Evolutionary conservation across 352 stramenopile genomes (phyloP), one percentile per base, ranked within the genome.

Genomic region (Stephanocyclus meneghinianus): DNA sequence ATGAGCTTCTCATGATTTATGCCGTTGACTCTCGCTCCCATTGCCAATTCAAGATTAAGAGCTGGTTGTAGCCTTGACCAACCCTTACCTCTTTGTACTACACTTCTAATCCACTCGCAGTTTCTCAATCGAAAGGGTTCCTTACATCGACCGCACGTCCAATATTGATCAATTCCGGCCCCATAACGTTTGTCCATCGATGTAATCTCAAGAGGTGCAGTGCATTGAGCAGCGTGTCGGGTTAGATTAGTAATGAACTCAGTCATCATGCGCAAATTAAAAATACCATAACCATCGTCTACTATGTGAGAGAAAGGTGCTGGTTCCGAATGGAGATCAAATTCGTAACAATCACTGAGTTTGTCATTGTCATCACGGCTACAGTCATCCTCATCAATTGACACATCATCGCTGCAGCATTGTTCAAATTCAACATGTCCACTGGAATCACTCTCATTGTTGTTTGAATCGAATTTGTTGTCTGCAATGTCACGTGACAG

Each of bases 11-110:
- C 21, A 10, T 26, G 10, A n/a, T 59, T 59, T 10, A 59, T 59
- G 10, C 50, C 50, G 15, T 48, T 48, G 21, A 59, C 50, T 29
- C 15, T 59, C 8, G 21, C 15, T 11, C 50, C 50, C 50, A 59
- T 59, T 30, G 50, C 50, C 21, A 59, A 11, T 59, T 59, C 21
- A 26, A 59, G n/a, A 29, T 59, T 59, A 30, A 59, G 11, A 11
- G 11, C 50, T 30, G 50, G 50, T 29, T 59, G 50, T 11, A 30
- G 11, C 50, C 50, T 59, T 29, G 50, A 13, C 15, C 21, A 59
- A 10, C 21, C 21, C n/a, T n/a, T 18, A 18, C 50, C 50, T 29
- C 50, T 59, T n/a, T 59, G 15, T 11, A 59, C 50, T 11, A 59
- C 21, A 18, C 15, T 59, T 59, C 21, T 13, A 11, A 59, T n/a